Conservation (phyloP, 768 basidiomycete species). For the Hypholoma fasciculare region DNA sequence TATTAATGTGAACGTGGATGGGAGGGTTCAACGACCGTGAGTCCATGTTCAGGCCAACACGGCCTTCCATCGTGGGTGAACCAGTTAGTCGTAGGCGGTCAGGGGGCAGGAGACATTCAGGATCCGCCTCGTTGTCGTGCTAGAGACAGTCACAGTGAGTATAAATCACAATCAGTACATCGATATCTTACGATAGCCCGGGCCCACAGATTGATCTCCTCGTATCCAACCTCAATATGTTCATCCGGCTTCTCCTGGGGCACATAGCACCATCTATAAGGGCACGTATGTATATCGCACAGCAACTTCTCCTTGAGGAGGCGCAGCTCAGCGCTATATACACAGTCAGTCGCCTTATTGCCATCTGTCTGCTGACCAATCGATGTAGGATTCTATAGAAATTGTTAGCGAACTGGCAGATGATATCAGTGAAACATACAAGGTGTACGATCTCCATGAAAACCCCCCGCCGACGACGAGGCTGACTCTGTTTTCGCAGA, state of each 20-base stretch:
- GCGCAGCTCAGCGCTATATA: background rate
- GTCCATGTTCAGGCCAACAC: background rate
- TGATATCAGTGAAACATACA: too few species aligned
- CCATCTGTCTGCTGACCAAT: too few species aligned
- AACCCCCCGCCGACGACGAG: too few species aligned
- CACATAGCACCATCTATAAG: background rate
- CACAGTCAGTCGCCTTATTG: background rate
- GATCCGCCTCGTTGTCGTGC: background rate
- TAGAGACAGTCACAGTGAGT: background rate
- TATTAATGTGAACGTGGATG: constrained; percentile 11
- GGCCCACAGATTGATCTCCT: background rate
- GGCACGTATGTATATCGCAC: background rate
- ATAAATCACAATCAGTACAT: background rate
- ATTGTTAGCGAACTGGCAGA: too few species aligned
- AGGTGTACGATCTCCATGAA: too few species aligned
- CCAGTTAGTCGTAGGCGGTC: background rate
- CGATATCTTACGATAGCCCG: background rate
- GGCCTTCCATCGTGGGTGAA: background rate
- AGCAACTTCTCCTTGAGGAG: background rate
- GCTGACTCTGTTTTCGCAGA: too few species aligned
- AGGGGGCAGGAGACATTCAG: constrained; percentile 3
- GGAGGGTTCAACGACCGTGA: background rate
- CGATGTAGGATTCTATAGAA: too few species aligned
- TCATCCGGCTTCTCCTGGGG: background rate
- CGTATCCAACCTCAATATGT: background rate